A percentile compares a stretch with the other conserved stretches of the same genome.
Conservation (phyloP, 441 rosid genomes). For the Daphne laureola region DNA sequence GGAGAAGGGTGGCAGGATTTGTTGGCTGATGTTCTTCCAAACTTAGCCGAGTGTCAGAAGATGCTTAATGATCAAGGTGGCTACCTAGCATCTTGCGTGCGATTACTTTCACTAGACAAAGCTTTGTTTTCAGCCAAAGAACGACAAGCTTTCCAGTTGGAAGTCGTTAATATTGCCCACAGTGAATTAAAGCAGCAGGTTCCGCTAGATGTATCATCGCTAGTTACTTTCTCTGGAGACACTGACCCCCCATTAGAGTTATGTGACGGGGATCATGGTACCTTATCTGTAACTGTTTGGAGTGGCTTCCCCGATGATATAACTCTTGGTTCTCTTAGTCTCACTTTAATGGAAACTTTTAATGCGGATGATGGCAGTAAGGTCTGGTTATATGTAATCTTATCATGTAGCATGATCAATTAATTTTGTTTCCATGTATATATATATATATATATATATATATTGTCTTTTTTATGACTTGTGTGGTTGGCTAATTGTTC, state of each 20-base stretch:
- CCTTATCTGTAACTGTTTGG: conserved; percentile 83
- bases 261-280: conserved; percentile 97
- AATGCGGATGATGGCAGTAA: conserved; percentile 88
- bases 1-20: conserved; percentile 99
- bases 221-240: conserved; percentile 93
- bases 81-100: conserved; percentile 88
- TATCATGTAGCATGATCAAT: conserved; percentile 2
- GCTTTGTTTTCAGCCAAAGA: conserved; percentile 78
- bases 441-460: too few relatives aligned
- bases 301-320: conserved; percentile 98
- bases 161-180: conserved; percentile 83
- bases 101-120: conserved; percentile 86
- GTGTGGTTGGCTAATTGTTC: conserved; percentile 26
- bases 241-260: conserved; percentile 81
- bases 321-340: conserved; percentile 87
- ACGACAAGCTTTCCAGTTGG: conserved; percentile 91
- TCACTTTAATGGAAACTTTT: conserved; percentile 81
- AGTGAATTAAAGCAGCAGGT: conserved; percentile 94
- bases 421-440: neutral
- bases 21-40: conserved; percentile 91
- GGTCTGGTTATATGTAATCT: conserved; percentile 38
- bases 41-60: conserved; percentile 95
- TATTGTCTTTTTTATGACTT: conserved; percentile 14
- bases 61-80: conserved; percentile 91
- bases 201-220: conserved; percentile 88